Percentiles rank a stretch among this genome's conserved stretches.
phyloP scores from a whole-genome alignment of 2,329 filamentous ascomycete species.

The Colletotrichum trifolii region DNA sequence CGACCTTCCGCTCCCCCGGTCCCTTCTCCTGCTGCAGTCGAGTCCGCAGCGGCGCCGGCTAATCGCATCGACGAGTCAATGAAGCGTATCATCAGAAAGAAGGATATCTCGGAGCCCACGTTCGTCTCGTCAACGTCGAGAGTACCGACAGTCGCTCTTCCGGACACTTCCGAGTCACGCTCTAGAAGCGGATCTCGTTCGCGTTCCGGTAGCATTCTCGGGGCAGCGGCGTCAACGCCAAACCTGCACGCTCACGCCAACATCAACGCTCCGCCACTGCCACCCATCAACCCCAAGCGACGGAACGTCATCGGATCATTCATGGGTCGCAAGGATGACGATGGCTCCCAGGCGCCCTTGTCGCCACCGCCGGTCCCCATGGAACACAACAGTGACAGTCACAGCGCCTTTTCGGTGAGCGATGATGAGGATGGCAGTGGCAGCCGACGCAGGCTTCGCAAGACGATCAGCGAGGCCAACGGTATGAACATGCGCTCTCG shows the following conservation, averaged over 20 bases:
- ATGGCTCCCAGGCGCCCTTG: conserved; percentile 45
- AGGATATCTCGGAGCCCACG: conserved; percentile 63
- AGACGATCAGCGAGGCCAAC: conserved; percentile 54
- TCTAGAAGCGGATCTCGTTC: conserved; percentile 52
- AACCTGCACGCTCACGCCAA: conserved; percentile 46
- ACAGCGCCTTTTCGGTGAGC: conserved; percentile 43
- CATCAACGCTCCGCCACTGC: conserved; percentile 59
- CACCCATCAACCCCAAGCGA: conserved; percentile 69
- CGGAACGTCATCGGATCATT: conserved; percentile 55
- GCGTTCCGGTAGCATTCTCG: conserved; percentile 49
- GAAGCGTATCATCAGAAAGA: conserved; percentile 56
- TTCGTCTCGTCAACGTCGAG: conserved; percentile 59
- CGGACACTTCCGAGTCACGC: conserved; percentile 44
- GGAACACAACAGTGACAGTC: conserved; percentile 36
- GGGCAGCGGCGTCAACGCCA: conserved; percentile 48
- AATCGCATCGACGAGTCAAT: conserved; percentile 51
- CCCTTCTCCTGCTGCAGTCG: conserved; percentile 39
- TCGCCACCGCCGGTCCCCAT: conserved; percentile 29
- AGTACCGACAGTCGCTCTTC: conserved; percentile 55
- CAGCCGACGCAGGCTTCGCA: conserved; percentile 54
- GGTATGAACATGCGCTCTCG: conserved; percentile 45
- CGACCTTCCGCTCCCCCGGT: conserved; percentile 48
- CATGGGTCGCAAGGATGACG: conserved; percentile 49
- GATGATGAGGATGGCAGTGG: conserved; percentile 53
- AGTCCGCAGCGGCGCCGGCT: conserved; percentile 19